Conservation (phyloP, 768 basidiomycete species). For the Auriscalpium microsporum region DNA sequence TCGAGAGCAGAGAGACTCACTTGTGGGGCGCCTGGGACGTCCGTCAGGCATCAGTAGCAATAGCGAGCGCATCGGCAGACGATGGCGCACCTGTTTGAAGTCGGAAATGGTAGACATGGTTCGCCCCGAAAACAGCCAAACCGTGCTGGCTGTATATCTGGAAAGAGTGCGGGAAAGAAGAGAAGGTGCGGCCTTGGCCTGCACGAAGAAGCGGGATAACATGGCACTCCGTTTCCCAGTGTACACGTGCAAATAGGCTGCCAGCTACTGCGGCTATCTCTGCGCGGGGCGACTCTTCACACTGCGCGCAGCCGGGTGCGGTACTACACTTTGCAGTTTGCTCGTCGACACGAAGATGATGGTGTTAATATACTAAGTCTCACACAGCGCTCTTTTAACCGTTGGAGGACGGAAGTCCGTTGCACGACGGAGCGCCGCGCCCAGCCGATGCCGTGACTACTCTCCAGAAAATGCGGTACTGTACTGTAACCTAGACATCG, state of each 20-base stretch:
- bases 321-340: no score
- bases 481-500: no score
- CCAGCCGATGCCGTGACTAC: no score
- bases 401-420: no score
- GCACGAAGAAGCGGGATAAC: conserved; percentile 5
- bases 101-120: conserved; percentile 21
- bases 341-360: no score
- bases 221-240: conserved; percentile 10
- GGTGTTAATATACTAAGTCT: no score
- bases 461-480: no score
- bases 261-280: neutral
- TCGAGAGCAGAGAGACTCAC: conserved; percentile 26
- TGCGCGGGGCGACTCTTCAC: neutral
- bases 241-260: neutral
- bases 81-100: conserved; percentile 26
- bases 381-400: no score
- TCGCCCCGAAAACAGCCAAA: conserved; percentile 3
- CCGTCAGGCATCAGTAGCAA: conserved; percentile 3
- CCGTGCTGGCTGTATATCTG: neutral
- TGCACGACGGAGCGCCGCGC: no score
- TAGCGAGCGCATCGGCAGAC: neutral
- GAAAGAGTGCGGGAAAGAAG: conserved; percentile 3
- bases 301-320: no score
- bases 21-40: conserved; percentile 36
- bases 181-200: neutral